phyloP scores from a whole-genome alignment of 2,329 filamentous ascomycete species.

The Talaromyces sp. region DNA sequence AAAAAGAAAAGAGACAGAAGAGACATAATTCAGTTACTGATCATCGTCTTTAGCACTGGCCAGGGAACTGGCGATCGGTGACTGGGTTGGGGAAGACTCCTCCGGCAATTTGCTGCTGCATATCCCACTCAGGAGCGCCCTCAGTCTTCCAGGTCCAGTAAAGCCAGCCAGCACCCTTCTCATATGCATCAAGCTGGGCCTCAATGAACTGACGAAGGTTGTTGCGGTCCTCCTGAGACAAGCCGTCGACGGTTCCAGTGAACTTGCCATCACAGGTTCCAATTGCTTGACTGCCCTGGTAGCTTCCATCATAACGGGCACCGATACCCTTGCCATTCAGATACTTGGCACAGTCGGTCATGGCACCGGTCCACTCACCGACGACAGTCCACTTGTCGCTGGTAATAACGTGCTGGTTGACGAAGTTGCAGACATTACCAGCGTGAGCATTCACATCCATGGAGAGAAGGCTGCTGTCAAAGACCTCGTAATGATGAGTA shows the following conservation, averaged over 20 bases:
- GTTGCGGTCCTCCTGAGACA: conserved; percentile 39
- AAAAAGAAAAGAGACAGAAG: background rate
- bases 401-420: conserved; percentile 49
- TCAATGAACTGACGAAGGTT: conserved; percentile 49
- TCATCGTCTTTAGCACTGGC: conserved; percentile 29
- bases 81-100: conserved; percentile 54
- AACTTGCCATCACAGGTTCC: conserved; percentile 59
- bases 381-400: conserved; percentile 69
- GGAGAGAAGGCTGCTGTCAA: conserved; percentile 30
- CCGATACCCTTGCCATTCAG: conserved; percentile 62
- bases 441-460: conserved; percentile 58
- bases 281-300: conserved; percentile 49
- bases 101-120: conserved; percentile 45
- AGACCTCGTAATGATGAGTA: conserved; percentile 62
- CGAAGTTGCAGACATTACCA: conserved; percentile 59
- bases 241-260: conserved; percentile 50
- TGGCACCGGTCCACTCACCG: conserved; percentile 69
- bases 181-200: conserved; percentile 50
- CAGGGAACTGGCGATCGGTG: conserved; percentile 35
- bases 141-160: conserved; percentile 57
- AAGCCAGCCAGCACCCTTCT: conserved; percentile 48
- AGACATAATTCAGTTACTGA: too few species aligned
- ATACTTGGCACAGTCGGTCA: conserved; percentile 62
- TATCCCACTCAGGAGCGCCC: conserved; percentile 52
- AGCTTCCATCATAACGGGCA: conserved; percentile 61